Evolutionary conservation across 768 basidiomycete genomes (phyloP), one percentile per base, ranked within the genome.

Genomic region (Kwoniella sp.): DNA sequence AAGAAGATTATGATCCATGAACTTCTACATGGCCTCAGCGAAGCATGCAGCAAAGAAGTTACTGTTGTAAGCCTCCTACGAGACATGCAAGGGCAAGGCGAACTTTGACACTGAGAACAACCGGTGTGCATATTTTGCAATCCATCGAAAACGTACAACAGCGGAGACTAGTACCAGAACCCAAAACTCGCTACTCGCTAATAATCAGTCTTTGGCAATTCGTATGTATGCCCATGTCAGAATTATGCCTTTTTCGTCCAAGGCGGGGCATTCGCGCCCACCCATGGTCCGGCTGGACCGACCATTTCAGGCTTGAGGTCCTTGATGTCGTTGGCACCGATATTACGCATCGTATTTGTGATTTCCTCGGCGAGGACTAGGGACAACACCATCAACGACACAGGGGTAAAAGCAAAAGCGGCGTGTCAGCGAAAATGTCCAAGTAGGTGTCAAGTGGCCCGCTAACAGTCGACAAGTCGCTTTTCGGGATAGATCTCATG

Each of bases 251-350:
- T 45, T 17, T 45, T 45, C 4, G 8, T 45, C 41, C 41, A 73
- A 2, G 67, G 67, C 12, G 75, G 73, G 28, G 65, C 58, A 50
- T 74, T 76, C 12, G n/a, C 23, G 17, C 71, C 71, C 8, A 77
- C 76, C 76, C 76, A 77, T 7, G 76, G 73, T 26, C 77, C 77
- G 1, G 66, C 67, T 0, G 74, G 77, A 15, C 77, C 72, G 17
- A 78, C 72, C 76, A 78, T 81, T 56, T 81, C 78, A 25, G 79
- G 79, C 61, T 75, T 77, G 26, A 80, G 69, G 29, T 80, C 76
- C 13, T 58, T 41, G 29, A 80, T 72, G 20, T 60, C 69, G 2
- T 58, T 68, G 0, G 68, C 79, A 5, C 79, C 77, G 55, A 64
- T 58, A 37, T 75, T 73, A 11, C 76, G 69, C 79, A 80, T 80